These are phyloP conservation scores for Secale cereale DNA, from an alignment of 176 grass and related monocot species.

Conservation along the genomic window DNA sequence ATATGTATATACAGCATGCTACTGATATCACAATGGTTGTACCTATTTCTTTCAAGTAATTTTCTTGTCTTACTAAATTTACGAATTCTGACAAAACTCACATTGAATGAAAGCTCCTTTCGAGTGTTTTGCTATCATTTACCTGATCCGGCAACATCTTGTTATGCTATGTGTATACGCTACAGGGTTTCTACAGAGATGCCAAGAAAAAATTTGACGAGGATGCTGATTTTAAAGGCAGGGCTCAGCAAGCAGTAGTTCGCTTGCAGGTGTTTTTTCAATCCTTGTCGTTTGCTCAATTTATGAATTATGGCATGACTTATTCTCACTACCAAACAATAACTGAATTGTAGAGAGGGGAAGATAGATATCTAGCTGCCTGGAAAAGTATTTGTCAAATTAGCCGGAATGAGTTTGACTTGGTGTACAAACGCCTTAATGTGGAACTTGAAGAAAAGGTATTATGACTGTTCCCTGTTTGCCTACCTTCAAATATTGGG, in stretches of 20 bases:
- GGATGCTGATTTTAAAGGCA: constrained; percentile 66
- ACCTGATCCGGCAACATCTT: neutral
- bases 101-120: neutral
- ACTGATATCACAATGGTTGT: neutral
- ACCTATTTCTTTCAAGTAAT: neutral
- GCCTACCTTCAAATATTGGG: neutral
- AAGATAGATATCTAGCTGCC: constrained; percentile 69
- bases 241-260: constrained; percentile 92
- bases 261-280: constrained; percentile 56
- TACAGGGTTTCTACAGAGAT: constrained; percentile 82
- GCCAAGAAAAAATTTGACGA: constrained; percentile 87
- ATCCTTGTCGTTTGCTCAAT: neutral
- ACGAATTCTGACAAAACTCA: neutral
- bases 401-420: constrained; percentile 78
- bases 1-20: neutral
- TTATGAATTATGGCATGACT: neutral
- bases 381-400: constrained; percentile 97
- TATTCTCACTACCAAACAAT: constrained; percentile 24
- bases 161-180: constrained; percentile 1
- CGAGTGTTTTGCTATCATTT: neutral
- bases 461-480: neutral
- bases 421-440: constrained; percentile 71
- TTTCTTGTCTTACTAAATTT: neutral
- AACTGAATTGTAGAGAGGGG: constrained; percentile 64
- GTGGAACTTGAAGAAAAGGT: constrained; percentile 92